These are phyloP conservation scores for Pyrus communis DNA, from an alignment of 306 rosid species.

Conservation along the genomic window DNA sequence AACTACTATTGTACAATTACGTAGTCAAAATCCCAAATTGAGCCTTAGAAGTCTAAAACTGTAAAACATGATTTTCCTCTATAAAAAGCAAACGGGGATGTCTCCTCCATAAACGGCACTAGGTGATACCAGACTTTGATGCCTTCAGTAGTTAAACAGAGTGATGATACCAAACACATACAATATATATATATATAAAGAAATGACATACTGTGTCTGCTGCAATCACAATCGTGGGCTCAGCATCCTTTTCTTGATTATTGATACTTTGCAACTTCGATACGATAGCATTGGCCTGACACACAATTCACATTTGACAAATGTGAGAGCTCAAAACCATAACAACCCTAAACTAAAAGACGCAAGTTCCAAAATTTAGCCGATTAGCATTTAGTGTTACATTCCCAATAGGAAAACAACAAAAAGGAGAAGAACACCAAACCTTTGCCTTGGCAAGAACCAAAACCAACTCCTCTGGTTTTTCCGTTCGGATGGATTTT, in stretches of 20 bases:
- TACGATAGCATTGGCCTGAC: conserved; percentile 86
- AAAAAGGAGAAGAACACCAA: neutral
- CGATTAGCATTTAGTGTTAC: neutral
- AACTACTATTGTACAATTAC: neutral
- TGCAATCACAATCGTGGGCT: conserved; percentile 68
- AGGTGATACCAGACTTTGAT: conserved; percentile 36
- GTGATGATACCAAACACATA: neutral
- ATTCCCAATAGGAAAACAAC: neutral
- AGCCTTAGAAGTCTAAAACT: neutral
- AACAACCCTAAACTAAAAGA: neutral
- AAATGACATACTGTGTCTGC: conserved; percentile 79
- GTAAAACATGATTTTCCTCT: conserved; percentile 4
- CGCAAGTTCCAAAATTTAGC: neutral
- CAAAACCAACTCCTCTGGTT: conserved; percentile 81
- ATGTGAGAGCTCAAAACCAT: conserved; percentile 16
- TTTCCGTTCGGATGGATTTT: conserved; percentile 72
- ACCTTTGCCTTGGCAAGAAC: conserved; percentile 96
- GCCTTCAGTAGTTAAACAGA: conserved; percentile 12
- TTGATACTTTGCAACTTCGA: conserved; percentile 47
- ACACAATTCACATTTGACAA: conserved; percentile 30
- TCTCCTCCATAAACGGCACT: conserved; percentile 59
- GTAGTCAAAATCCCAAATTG: neutral
- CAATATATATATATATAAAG: neutral
- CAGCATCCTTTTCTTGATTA: conserved; percentile 44
- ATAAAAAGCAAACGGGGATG: conserved; percentile 3